Evolutionary conservation across 768 basidiomycete genomes (phyloP).

Genomic region (Leccinellum luteum): DNA sequence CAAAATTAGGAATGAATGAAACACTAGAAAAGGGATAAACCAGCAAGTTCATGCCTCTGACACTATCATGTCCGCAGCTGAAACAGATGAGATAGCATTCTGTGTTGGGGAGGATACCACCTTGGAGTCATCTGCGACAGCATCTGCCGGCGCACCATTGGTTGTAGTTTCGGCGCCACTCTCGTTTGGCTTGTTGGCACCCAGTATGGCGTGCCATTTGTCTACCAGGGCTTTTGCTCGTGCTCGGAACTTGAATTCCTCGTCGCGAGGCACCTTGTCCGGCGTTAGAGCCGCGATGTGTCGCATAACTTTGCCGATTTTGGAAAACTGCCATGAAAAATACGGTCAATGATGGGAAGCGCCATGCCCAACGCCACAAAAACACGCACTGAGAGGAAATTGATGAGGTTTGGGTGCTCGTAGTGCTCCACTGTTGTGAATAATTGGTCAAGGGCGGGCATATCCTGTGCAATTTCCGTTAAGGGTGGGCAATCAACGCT

Average conservation of each 20-base stretch:
- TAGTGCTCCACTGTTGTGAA: conserved; percentile 78
- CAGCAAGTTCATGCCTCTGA: conserved; percentile 34
- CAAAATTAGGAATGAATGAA: conserved; percentile 15
- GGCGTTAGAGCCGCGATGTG: conserved; percentile 48
- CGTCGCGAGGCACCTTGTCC: conserved; percentile 47
- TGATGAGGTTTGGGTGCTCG: conserved; percentile 67
- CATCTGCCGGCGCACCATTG: conserved; percentile 27
- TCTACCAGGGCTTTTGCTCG: conserved; percentile 47
- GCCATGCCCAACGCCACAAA: conserved; percentile 2
- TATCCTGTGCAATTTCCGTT: conserved; percentile 51
- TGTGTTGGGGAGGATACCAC: conserved; percentile 20
- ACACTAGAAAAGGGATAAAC: conserved; percentile 8
- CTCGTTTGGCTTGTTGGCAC: conserved; percentile 33
- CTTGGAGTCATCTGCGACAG: conserved; percentile 22
- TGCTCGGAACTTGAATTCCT: conserved; percentile 51
- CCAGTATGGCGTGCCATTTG: conserved; percentile 42
- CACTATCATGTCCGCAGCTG: conserved; percentile 41
- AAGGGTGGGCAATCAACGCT: conserved; percentile 5
- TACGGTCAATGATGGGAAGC: conserved; percentile 5
- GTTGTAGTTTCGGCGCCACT: conserved; percentile 27
- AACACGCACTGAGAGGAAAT: conserved; percentile 59
- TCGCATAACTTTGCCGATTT: conserved; percentile 61
- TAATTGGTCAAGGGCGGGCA: conserved; percentile 66
- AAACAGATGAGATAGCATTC: conserved; percentile 29
- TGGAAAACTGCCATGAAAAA: conserved; percentile 36